These are phyloP conservation scores for Colletotrichum viniferum DNA, from an alignment of 2,329 filamentous ascomycete species.

Conservation along the genomic window DNA sequence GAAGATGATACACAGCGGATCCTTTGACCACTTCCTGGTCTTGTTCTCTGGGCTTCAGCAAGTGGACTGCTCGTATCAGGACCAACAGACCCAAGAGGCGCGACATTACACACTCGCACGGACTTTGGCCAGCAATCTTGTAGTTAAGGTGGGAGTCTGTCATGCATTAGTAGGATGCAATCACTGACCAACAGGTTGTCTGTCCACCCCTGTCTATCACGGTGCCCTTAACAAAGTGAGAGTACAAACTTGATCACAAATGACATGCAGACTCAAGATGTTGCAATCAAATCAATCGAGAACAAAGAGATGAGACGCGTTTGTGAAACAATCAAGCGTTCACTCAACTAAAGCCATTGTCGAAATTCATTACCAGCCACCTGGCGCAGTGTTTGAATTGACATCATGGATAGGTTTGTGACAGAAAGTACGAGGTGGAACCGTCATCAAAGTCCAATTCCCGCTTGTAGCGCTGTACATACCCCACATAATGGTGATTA, in stretches of 20 bases:
- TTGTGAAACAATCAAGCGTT: neutral
- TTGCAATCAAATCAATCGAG: neutral
- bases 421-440: neutral
- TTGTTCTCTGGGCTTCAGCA: neutral
- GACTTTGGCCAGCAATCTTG: neutral
- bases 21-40: neutral
- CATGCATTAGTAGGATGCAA: neutral
- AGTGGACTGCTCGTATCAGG: neutral
- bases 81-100: neutral
- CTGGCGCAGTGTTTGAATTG: neutral
- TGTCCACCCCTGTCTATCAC: neutral
- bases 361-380: neutral
- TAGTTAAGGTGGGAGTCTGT: neutral
- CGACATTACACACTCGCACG: neutral
- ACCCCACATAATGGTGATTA: accelerated
- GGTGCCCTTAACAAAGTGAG: neutral
- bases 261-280: neutral
- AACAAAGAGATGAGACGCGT: neutral
- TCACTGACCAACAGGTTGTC: neutral
- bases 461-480: neutral
- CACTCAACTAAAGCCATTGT: neutral
- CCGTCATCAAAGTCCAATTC: accelerated
- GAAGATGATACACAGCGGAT: neutral
- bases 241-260: neutral
- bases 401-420: neutral